Percentiles rank a stretch among this genome's conserved stretches.
phyloP scores from a whole-genome alignment of 2,329 filamentous ascomycete genomes.

The Fusarium haematococcum region DNA sequence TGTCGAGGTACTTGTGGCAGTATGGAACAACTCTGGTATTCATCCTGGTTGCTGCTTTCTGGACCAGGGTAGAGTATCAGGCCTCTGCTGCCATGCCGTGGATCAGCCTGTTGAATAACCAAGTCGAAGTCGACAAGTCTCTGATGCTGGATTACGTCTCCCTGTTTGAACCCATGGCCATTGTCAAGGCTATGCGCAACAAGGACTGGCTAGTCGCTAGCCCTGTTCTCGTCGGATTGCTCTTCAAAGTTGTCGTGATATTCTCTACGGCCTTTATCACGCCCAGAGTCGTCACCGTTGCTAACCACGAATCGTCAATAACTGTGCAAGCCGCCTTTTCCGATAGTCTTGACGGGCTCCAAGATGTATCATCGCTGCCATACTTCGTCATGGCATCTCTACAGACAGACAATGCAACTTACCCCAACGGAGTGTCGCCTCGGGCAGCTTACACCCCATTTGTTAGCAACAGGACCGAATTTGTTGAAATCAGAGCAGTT shows the following conservation, averaged over 20 bases:
- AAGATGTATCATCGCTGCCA: slow-evolving; percentile 43
- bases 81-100: slow-evolving; percentile 53
- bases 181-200: slow-evolving; percentile 47
- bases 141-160: slow-evolving; percentile 53
- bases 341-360: slow-evolving; percentile 41
- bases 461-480: slow-evolving; percentile 36
- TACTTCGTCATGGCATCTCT: slow-evolving; percentile 51
- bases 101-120: slow-evolving; percentile 48
- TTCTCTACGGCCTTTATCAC: slow-evolving; percentile 53
- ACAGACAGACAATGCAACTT: slow-evolving; percentile 43
- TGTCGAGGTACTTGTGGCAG: slow-evolving; percentile 52
- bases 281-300: slow-evolving; percentile 45
- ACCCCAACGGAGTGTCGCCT: slow-evolving; percentile 49
- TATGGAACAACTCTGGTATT: slow-evolving; percentile 51
- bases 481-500: slow-evolving; percentile 42
- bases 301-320: slow-evolving; percentile 40
- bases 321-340: slow-evolving; percentile 46
- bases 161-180: slow-evolving; percentile 44
- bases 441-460: slow-evolving; percentile 53
- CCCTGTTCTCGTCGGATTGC: slow-evolving; percentile 41
- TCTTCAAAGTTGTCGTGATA: slow-evolving; percentile 50
- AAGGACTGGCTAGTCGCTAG: slow-evolving; percentile 50
- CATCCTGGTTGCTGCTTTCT: slow-evolving; percentile 48
- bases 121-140: slow-evolving; percentile 46
- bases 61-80: slow-evolving; percentile 55